These are phyloP conservation scores for Iris pallida DNA, from an alignment of 116 monocot genomes.

Conservation along the genomic window DNA sequence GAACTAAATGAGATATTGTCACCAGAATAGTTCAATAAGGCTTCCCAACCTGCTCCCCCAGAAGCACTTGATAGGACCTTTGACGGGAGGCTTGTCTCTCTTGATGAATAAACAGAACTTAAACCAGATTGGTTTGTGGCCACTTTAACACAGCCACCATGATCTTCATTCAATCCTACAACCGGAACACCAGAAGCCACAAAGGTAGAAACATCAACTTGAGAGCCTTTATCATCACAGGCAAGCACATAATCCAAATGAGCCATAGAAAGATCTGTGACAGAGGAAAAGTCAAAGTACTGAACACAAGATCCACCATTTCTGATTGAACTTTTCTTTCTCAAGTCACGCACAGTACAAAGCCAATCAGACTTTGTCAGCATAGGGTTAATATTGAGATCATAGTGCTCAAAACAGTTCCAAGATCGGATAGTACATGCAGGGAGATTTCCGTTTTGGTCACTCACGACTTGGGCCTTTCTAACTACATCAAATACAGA, in stretches of 20 bases:
- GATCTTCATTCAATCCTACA: slow-evolving; percentile 10
- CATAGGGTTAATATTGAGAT: slow-evolving; percentile 60
- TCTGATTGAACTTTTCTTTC: slow-evolving; percentile 15
- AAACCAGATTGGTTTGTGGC: slow-evolving; percentile 9
- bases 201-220: slow-evolving; percentile 10
- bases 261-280: slow-evolving; percentile 44
- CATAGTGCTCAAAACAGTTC: slow-evolving; percentile 22
- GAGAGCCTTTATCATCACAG: slow-evolving; percentile 9
- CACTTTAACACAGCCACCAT: slow-evolving; percentile 3
- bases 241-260: slow-evolving; percentile 22
- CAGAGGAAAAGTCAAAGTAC: slow-evolving; percentile 63
- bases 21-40: slow-evolving; percentile 30
- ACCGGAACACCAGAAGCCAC: not conserved
- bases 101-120: slow-evolving; percentile 20
- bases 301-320: slow-evolving; percentile 21
- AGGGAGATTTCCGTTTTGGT: slow-evolving; percentile 7
- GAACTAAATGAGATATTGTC: slow-evolving; percentile 9
- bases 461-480: slow-evolving; percentile 13
- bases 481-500: slow-evolving; percentile 16
- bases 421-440: slow-evolving; percentile 10
- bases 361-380: slow-evolving; percentile 37
- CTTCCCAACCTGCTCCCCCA: slow-evolving; percentile 72
- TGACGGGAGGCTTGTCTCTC: slow-evolving; percentile 16
- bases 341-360: slow-evolving; percentile 17
- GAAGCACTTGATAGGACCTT: slow-evolving; percentile 19